A percentile compares a stretch with the other conserved stretches of the same genome.
Conservation (phyloP, 2,329 filamentous ascomycete species). For the Pleoardoris graminearum region DNA sequence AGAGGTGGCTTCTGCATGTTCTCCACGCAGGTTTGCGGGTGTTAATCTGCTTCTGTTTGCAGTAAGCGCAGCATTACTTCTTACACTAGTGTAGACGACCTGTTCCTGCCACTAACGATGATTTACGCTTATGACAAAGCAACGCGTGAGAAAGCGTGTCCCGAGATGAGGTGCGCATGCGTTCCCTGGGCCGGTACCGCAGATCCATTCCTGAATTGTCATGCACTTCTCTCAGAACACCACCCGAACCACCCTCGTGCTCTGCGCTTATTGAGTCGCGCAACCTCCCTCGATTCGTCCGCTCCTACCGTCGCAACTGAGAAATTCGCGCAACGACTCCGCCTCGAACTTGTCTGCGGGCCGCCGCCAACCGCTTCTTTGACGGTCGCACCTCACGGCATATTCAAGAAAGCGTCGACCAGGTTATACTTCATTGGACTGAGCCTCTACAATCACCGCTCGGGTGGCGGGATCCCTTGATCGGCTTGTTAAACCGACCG, state of each 20-base stretch:
- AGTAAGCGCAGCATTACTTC: too few relatives aligned
- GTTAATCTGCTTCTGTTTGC: too few relatives aligned
- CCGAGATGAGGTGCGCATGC: constrained; percentile 17
- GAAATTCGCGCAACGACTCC: not conserved
- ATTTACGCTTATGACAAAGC: not conserved
- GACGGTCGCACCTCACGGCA: not conserved
- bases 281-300: not conserved
- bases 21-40: too few relatives aligned
- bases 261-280: not conserved
- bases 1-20: too few relatives aligned
- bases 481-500: too few relatives aligned
- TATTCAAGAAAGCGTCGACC: not conserved
- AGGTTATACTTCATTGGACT: too few relatives aligned
- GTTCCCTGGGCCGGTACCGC: constrained; percentile 3
- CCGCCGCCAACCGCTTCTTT: not conserved
- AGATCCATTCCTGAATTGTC: not conserved
- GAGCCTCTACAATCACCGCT: not conserved
- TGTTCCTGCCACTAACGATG: not conserved
- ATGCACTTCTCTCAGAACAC: not conserved
- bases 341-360: not conserved
- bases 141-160: not conserved
- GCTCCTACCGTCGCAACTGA: not conserved
- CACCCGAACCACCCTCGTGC: not conserved
- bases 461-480: not conserved
- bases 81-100: not conserved